Conservation (phyloP, 257 asterid genomes). For the Gentiana straminea region DNA sequence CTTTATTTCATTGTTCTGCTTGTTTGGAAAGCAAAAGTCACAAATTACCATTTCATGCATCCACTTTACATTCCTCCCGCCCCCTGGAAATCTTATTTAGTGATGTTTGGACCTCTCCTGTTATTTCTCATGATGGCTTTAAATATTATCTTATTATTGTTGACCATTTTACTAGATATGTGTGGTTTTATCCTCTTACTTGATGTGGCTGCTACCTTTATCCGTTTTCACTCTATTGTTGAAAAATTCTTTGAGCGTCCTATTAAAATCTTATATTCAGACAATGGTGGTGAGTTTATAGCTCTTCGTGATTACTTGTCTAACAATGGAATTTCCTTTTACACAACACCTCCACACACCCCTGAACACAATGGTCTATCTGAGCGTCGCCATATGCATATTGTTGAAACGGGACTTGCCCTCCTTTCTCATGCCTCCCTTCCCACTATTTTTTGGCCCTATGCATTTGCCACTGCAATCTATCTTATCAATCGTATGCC, state of each 20-base stretch:
- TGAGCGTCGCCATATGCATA: slow-evolving; percentile 6
- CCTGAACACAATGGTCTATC: slow-evolving; percentile 6
- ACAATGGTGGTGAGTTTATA: slow-evolving; percentile 6
- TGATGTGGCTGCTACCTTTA: background rate
- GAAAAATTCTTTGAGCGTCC: background rate
- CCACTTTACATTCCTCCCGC: background rate
- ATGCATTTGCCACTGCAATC: background rate
- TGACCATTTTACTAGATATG: background rate
- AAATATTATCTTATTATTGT: too few relatives aligned
- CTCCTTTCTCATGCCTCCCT: background rate
- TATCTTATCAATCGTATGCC: slow-evolving; percentile 3
- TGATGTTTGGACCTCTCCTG: background rate
- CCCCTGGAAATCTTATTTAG: background rate
- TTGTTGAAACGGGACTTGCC: slow-evolving; percentile 1
- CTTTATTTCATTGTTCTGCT: background rate
- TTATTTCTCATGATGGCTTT: background rate
- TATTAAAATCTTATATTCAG: background rate
- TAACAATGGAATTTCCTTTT: background rate
- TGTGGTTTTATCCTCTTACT: slow-evolving; percentile 1
- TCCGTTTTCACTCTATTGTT: background rate
- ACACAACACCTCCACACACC: background rate
- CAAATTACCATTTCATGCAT: background rate
- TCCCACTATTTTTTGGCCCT: background rate
- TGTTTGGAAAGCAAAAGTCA: background rate
- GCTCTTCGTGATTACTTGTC: background rate